Percentiles rank a stretch among this genome's conserved stretches.
Conservation (phyloP, 345 rosid genomes). For the Brassica rapa region DNA sequence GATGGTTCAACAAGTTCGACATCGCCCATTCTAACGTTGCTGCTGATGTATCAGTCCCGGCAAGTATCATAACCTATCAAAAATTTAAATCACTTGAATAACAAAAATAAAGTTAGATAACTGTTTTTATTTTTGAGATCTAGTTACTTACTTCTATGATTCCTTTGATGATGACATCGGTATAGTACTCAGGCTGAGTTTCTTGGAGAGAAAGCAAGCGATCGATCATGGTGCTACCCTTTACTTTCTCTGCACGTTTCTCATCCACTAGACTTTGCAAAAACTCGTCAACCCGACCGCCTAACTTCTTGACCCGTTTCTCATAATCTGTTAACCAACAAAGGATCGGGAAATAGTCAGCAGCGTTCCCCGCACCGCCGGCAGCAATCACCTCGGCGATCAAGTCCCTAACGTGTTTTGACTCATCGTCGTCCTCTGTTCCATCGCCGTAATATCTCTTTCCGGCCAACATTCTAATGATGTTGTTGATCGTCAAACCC, state of each 20-base stretch:
- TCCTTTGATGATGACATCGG: conserved; percentile 56
- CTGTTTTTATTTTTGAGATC: neutral
- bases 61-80: conserved; percentile 42
- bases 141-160: conserved; percentile 35
- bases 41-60: conserved; percentile 41
- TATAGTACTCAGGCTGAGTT: conserved; percentile 50
- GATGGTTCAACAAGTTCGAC: conserved; percentile 39
- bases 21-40: conserved; percentile 33
- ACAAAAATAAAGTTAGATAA: neutral
- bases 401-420: conserved; percentile 43
- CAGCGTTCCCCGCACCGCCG: conserved; percentile 39
- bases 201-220: conserved; percentile 47
- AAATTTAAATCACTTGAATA: neutral
- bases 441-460: conserved; percentile 54
- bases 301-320: conserved; percentile 28
- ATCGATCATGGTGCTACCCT: conserved; percentile 43
- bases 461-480: conserved; percentile 50
- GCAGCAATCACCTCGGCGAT: conserved; percentile 28
- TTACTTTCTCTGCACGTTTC: conserved; percentile 29
- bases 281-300: conserved; percentile 38
- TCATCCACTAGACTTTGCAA: conserved; percentile 51
- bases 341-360: conserved; percentile 51
- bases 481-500: conserved; percentile 41
- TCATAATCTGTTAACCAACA: conserved; percentile 42
- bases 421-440: conserved; percentile 34